A percentile compares a stretch with the other conserved stretches of the same genome.
phyloP scores from a whole-genome alignment of 768 basidiomycete species.

The Leccinellum luteum region DNA sequence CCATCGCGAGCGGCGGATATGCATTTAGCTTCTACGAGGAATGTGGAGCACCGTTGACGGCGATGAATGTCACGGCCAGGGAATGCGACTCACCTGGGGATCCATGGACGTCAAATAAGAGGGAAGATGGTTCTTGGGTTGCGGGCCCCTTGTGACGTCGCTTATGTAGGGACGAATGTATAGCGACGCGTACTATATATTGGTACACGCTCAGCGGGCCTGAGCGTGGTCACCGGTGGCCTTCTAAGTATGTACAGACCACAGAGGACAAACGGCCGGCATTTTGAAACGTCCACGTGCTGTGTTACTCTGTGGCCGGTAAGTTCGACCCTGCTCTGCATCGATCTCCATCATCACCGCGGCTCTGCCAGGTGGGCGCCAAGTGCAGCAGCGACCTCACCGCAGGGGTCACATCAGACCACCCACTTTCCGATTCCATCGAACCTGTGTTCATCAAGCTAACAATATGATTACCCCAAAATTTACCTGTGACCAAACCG shows the following conservation, averaged over 20 bases:
- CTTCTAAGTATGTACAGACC: constrained; percentile 6
- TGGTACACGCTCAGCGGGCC: neutral
- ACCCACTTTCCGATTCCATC: neutral
- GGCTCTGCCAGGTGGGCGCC: neutral
- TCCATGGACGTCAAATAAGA: constrained; percentile 30
- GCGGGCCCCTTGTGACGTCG: neutral
- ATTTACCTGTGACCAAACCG: constrained; percentile 68
- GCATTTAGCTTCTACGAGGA: constrained; percentile 60
- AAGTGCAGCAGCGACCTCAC: neutral
- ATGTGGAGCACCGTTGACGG: constrained; percentile 56
- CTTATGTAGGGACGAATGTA: constrained; percentile 7
- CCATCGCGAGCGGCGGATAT: constrained; percentile 66
- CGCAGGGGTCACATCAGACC: neutral
- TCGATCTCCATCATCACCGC: constrained; percentile 1
- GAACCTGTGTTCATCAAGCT: neutral
- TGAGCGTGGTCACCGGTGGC: neutral
- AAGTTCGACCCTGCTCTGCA: neutral
- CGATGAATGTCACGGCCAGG: constrained; percentile 17
- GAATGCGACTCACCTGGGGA: constrained; percentile 40
- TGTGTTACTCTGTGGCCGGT: too few relatives aligned
- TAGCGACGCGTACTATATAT: neutral
- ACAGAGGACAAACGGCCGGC: too few relatives aligned
- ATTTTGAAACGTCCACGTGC: too few relatives aligned
- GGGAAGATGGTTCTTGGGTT: neutral
- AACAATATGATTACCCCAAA: constrained; percentile 64